phyloP scores from a whole-genome alignment of 768 basidiomycete species.

The Lentinula raphanica region DNA sequence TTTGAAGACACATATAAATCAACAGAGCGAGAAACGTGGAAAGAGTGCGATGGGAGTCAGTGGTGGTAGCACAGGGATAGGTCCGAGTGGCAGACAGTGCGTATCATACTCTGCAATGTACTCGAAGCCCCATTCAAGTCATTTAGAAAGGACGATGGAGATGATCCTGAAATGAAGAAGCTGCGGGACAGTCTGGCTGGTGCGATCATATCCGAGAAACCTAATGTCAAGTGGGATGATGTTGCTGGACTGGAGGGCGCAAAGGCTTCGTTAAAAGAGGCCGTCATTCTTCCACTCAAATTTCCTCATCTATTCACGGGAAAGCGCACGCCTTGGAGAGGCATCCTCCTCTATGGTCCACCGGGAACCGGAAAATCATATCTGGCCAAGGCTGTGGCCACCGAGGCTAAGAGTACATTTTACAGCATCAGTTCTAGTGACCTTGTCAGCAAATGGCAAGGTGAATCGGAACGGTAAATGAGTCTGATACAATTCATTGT shows the following conservation, averaged over 20 bases:
- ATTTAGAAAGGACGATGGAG: slow-evolving; percentile 37
- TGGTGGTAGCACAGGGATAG: slow-evolving; percentile 29
- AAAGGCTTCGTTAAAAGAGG: slow-evolving; percentile 94
- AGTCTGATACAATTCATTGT: neutral
- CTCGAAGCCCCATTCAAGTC: neutral
- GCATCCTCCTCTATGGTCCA: slow-evolving; percentile 94
- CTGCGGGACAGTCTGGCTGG: slow-evolving; percentile 84
- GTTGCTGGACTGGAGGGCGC: slow-evolving; percentile 95
- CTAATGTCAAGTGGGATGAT: slow-evolving; percentile 97
- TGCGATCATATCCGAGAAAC: slow-evolving; percentile 89
- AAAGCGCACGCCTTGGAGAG: slow-evolving; percentile 95
- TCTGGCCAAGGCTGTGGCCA: slow-evolving; percentile 97
- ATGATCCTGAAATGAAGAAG: slow-evolving; percentile 92
- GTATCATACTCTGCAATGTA: slow-evolving; percentile 11
- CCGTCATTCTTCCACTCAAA: slow-evolving; percentile 99
- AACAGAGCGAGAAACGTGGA: slow-evolving; percentile 61
- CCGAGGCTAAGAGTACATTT: slow-evolving; percentile 98
- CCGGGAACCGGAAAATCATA: slow-evolving; percentile 97
- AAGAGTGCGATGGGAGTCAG: slow-evolving; percentile 41
- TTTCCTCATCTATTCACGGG: slow-evolving; percentile 98
- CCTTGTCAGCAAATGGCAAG: slow-evolving; percentile 99
- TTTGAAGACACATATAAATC: slow-evolving; percentile 74
- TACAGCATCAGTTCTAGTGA: slow-evolving; percentile 95
- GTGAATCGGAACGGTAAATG: slow-evolving; percentile 86
- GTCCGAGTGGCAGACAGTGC: slow-evolving; percentile 42